phyloP scores from a whole-genome alignment of 345 rosid species.

The Camelina sativa region DNA sequence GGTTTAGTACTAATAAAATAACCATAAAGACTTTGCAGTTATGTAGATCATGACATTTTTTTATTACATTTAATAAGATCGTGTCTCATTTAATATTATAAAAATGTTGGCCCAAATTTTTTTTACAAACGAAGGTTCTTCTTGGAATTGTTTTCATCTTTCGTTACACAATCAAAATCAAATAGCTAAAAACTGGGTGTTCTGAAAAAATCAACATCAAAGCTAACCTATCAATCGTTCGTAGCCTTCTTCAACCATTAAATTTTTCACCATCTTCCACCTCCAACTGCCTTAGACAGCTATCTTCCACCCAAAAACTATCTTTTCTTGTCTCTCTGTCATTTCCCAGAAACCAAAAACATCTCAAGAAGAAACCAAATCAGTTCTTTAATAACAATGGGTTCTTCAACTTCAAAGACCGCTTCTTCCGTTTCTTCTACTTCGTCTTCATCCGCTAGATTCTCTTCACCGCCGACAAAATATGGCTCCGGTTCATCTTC shows the following conservation, averaged over 20 bases:
- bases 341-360: neutral
- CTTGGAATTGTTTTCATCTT: neutral
- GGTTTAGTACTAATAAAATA: neutral
- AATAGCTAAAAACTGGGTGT: slow-evolving; percentile 26
- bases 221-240: neutral
- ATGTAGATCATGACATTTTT: slow-evolving; percentile 11
- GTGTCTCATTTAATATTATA: neutral
- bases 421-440: slow-evolving; percentile 35
- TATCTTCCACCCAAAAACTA: slow-evolving; percentile 47
- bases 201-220: slow-evolving; percentile 39
- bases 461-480: slow-evolving; percentile 46
- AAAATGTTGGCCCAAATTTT: neutral
- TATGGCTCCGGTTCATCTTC: slow-evolving; percentile 32
- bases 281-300: slow-evolving; percentile 63
- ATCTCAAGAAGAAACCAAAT: slow-evolving; percentile 9
- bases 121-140: neutral
- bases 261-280: slow-evolving; percentile 45
- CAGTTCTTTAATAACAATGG: slow-evolving; percentile 50
- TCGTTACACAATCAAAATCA: slow-evolving; percentile 42
- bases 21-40: slow-evolving; percentile 27
- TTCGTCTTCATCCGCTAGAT: slow-evolving; percentile 38
- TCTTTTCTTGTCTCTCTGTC: slow-evolving; percentile 32
- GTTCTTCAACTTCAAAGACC: slow-evolving; percentile 72
- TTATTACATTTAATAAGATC: neutral
- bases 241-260: slow-evolving; percentile 29